Conservation (phyloP, 2,329 filamentous ascomycete species). For the Cercospora zeae-maydis region DNA sequence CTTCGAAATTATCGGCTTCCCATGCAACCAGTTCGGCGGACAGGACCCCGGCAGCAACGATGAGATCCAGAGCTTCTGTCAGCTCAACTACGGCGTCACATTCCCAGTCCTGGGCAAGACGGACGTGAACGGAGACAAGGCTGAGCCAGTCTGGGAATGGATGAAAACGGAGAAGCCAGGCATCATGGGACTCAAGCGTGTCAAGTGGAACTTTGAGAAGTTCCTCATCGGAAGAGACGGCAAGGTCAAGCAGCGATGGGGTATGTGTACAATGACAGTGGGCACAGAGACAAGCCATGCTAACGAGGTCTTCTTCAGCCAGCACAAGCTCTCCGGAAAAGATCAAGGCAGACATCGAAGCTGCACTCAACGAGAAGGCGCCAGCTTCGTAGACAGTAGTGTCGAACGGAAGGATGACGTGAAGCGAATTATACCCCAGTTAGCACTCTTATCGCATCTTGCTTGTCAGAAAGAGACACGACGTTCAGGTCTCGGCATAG, state of each 20-base stretch:
- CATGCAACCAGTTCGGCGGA: constrained; percentile 93
- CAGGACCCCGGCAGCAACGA: constrained; percentile 78
- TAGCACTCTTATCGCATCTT: not conserved
- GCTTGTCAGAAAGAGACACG: not conserved
- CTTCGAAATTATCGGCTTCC: constrained; percentile 89
- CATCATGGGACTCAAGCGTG: constrained; percentile 77
- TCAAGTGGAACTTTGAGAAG: constrained; percentile 99
- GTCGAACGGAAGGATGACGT: not conserved
- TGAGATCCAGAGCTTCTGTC: constrained; percentile 69
- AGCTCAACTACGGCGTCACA: constrained; percentile 86
- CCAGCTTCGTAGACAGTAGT: not conserved
- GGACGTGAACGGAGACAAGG: constrained; percentile 84
- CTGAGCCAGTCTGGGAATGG: constrained; percentile 76
- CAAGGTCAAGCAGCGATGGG: constrained; percentile 80
- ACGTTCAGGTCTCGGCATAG: not conserved
- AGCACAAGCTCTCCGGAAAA: constrained; percentile 60
- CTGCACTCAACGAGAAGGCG: constrained; percentile 26
- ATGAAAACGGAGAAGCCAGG: constrained; percentile 70
- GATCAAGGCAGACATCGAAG: constrained; percentile 59
- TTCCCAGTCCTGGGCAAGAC: constrained; percentile 92
- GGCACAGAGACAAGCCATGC: not conserved
- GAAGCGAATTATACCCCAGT: constrained; percentile 1
- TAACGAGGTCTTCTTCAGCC: not conserved
- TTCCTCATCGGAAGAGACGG: constrained; percentile 86
- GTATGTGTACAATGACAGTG: not conserved